Evolutionary conservation across 2,329 filamentous ascomycete species (phyloP), one percentile per base, ranked within the genome.

Genomic region (Cladorrhinum sp.): DNA sequence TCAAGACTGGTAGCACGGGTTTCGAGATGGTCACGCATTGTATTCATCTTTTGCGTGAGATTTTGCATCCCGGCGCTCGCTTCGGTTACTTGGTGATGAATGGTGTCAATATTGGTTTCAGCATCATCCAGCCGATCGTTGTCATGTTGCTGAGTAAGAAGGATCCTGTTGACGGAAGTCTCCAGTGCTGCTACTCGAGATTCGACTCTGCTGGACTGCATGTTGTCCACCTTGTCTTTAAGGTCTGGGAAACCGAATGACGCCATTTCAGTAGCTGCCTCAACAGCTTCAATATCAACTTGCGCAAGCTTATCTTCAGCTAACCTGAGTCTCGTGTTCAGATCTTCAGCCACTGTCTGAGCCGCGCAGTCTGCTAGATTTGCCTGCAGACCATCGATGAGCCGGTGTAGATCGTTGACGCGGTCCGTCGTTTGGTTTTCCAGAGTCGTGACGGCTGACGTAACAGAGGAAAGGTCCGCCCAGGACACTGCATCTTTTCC

Each of bases 191-290:
- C 22, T 51, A 64, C 29, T 9, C 60, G 60, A 38, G 18, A 13
- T 3, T 62, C 62, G 49, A 59, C 6, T 20, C 48, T 57, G 9
- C 25, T n/a, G 1, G 32, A 10, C 18, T 45, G 24, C 16, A 60
- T 25, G 18, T 13, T 20, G 20, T 58, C 54, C 27, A 64, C 32
- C 22, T 45, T 51, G 52, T 32, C 41, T 38, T 57, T 36, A 20
- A 65, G 54, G 3, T 51, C 38, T 5, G 64, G 64, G 8, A 64
- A 57, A 9, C 29, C 50, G n/a, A 62, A 57, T 12, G 59, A 62
- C n/a, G 58, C 45, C 1, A 32, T 56, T 20, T 65, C 64, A 9
- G 57, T 56, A 12, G 49, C 52, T 12, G 12, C 22, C 4, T 64
- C 61, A 12, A 64, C 57, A 12, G 29, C 58, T 2, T 62, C 57